Evolutionary conservation across 768 basidiomycete species (phyloP).

Genomic region (Kwoniella heveanensis): DNA sequence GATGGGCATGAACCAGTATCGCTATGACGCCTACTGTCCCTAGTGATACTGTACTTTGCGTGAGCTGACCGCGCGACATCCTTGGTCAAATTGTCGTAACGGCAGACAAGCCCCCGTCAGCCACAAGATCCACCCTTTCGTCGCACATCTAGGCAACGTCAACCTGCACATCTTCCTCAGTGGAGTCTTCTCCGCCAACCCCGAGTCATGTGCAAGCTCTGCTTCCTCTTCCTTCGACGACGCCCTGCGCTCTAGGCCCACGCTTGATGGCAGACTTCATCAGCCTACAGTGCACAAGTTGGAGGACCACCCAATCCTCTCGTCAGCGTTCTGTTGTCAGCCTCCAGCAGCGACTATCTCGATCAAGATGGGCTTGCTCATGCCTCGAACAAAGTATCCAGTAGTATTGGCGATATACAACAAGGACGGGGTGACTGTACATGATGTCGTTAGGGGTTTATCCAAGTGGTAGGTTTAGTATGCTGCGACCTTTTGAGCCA

Average conservation of each 20-base stretch:
- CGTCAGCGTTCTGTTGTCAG: slow-evolving; percentile 4
- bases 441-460: background rate
- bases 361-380: background rate
- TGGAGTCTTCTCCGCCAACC: background rate
- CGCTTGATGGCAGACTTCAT: background rate
- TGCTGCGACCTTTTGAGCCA: no score
- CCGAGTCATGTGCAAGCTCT: no score
- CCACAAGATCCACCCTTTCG: background rate
- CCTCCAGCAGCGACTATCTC: background rate
- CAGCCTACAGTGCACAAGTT: background rate
- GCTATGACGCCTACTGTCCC: no score
- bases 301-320: background rate
- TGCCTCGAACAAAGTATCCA: background rate
- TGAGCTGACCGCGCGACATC: no score
- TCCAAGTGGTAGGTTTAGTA: slow-evolving; percentile 8
- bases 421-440: slow-evolving; percentile 1
- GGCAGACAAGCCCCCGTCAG: background rate
- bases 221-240: no score
- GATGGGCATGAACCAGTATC: no score
- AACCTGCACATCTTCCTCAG: background rate
- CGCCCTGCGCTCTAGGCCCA: no score
- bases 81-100: no score
- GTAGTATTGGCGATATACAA: background rate
- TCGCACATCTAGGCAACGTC: background rate
- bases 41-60: no score